These are phyloP conservation scores for Gentiana straminea DNA, from an alignment of 257 asterid genomes.

Conservation along the genomic window DNA sequence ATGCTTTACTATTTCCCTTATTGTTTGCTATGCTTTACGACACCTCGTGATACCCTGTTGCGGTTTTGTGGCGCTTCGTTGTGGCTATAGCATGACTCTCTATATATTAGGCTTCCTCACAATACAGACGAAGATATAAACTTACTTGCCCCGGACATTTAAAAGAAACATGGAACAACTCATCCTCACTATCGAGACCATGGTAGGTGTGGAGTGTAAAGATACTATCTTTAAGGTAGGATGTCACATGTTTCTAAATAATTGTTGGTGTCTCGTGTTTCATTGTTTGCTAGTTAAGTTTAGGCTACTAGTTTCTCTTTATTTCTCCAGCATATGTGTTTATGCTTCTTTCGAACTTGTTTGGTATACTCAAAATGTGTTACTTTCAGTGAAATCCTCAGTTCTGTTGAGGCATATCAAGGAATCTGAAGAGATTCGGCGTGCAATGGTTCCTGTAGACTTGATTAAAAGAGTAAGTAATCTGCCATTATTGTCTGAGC, in stretches of 20 bases:
- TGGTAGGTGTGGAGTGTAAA: no score
- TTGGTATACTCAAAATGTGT: background rate
- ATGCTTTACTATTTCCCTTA: no score
- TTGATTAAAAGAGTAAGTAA: constrained; percentile 70
- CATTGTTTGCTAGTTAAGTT: background rate
- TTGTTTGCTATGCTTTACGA: no score
- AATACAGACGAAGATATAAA: no score
- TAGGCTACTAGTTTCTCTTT: background rate
- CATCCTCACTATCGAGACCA: no score
- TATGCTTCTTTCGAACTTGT: background rate
- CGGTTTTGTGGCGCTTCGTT: no score
- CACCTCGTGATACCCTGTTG: no score
- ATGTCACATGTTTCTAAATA: background rate
- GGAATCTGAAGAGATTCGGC: constrained; percentile 81
- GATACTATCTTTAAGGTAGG: no score
- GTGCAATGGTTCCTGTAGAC: constrained; percentile 63
- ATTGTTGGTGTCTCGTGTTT: background rate
- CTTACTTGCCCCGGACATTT: no score
- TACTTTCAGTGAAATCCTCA: constrained; percentile 21
- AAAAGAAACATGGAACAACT: no score
- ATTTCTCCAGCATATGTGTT: background rate
- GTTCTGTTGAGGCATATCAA: constrained; percentile 41
- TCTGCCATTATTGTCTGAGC: background rate
- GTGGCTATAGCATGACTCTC: no score
- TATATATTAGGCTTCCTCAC: no score